Evolutionary conservation across 768 basidiomycete species (phyloP).

Genomic region (Stropharia rugosoannulata): DNA sequence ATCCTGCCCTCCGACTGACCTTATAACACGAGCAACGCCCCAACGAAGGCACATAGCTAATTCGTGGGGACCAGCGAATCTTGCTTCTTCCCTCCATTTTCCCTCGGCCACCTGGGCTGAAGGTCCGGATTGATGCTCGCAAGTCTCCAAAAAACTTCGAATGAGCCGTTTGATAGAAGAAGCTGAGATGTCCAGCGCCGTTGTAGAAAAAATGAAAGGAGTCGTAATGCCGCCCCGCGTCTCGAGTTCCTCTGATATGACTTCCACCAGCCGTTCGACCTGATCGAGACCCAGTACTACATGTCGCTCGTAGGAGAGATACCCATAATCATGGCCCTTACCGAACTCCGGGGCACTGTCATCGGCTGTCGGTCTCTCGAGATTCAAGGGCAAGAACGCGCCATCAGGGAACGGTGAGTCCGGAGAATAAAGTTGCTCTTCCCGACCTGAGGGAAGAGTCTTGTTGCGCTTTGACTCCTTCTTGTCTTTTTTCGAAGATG

Average conservation of each 20-base stretch:
- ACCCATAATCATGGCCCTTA: constrained; percentile 60
- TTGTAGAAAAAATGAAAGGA: constrained; percentile 88
- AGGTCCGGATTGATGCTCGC: constrained; percentile 31
- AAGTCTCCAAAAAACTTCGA: constrained; percentile 74
- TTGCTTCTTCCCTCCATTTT: constrained; percentile 77
- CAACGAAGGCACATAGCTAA: constrained; percentile 92
- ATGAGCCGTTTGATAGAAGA: constrained; percentile 77
- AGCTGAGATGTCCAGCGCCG: constrained; percentile 82
- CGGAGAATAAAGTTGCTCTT: constrained; percentile 29
- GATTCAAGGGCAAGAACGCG: constrained; percentile 50
- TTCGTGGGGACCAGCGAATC: constrained; percentile 83
- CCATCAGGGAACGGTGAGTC: constrained; percentile 45
- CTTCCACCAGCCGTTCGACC: constrained; percentile 68
- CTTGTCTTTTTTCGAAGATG: constrained; percentile 50
- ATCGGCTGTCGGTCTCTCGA: constrained; percentile 45
- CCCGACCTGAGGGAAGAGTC: constrained; percentile 38
- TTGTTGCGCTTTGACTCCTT: constrained; percentile 46
- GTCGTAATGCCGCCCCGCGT: constrained; percentile 79
- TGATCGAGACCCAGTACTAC: constrained; percentile 77
- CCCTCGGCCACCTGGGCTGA: constrained; percentile 42
- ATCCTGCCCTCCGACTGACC: constrained; percentile 67
- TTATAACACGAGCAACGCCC: constrained; percentile 80
- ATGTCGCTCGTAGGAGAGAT: constrained; percentile 70
- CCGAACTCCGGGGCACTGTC: constrained; percentile 29
- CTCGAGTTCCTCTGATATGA: constrained; percentile 67